Evolutionary conservation across 1,284 basidiomycete species (phyloP).

Genomic region (Heterobasidion parviporum): DNA sequence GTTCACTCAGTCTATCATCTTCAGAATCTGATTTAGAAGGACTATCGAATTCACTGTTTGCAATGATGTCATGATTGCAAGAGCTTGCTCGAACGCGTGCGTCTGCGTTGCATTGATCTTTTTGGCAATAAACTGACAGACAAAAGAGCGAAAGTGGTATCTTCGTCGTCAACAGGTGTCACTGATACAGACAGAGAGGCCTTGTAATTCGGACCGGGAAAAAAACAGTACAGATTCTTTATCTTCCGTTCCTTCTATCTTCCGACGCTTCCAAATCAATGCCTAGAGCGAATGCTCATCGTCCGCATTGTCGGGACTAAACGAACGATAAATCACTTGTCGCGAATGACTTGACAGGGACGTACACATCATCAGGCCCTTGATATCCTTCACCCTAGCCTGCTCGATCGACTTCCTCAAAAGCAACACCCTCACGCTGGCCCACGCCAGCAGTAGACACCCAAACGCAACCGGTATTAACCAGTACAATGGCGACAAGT

Average conservation of each 20-base stretch:
- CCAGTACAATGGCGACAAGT: constrained; percentile 58
- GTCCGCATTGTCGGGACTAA: constrained; percentile 61
- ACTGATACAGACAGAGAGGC: no score
- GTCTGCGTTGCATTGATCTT: no score
- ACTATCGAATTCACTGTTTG: no score
- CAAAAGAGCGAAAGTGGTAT: no score
- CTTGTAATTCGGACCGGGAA: not conserved
- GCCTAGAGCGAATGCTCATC: constrained; percentile 48
- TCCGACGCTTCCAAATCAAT: not conserved
- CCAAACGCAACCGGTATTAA: constrained; percentile 58
- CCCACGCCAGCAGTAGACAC: constrained; percentile 48
- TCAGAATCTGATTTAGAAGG: constrained; percentile 12
- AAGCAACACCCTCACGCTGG: constrained; percentile 48
- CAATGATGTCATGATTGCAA: no score
- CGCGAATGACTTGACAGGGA: constrained; percentile 7
- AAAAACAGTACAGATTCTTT: not conserved
- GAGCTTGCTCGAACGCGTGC: no score
- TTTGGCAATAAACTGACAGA: no score
- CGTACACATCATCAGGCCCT: constrained; percentile 63
- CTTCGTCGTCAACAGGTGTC: no score
- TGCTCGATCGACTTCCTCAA: constrained; percentile 47
- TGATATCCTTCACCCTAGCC: constrained; percentile 53
- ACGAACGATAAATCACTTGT: constrained; percentile 6
- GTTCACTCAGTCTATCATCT: constrained; percentile 24
- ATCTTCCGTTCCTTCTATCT: not conserved